Percentiles rank a stretch among this genome's conserved stretches.
These are phyloP conservation scores for Mortierella alpina DNA, from an alignment of 192 early-diverging fungal genomes.

Conservation along the genomic window DNA sequence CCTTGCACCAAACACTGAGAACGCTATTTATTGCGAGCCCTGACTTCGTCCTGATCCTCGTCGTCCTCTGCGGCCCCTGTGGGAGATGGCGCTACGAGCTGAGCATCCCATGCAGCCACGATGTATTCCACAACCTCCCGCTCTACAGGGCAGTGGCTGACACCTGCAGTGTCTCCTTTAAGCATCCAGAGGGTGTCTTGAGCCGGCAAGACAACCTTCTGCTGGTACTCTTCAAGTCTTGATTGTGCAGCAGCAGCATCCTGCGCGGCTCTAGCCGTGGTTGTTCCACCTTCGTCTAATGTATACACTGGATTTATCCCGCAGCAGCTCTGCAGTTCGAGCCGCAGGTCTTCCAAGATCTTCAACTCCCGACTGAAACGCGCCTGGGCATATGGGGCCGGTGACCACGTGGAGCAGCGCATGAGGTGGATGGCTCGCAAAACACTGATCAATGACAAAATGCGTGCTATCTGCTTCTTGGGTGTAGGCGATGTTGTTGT, in stretches of 20 bases:
- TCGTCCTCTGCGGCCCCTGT: neutral
- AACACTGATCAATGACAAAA: constrained; percentile 31
- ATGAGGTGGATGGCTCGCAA: constrained; percentile 36
- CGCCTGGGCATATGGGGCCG: constrained; percentile 18
- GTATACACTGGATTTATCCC: neutral
- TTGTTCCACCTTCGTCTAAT: neutral
- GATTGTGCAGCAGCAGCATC: neutral
- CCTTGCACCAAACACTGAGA: too few relatives aligned
- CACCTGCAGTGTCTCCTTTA: neutral
- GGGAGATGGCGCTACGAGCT: constrained; percentile 3
- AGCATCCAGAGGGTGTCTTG: neutral
- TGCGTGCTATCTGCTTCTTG: neutral
- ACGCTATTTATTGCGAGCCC: constrained; percentile 26
- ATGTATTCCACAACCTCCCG: constrained; percentile 29
- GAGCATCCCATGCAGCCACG: constrained; percentile 30
- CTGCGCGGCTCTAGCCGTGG: neutral
- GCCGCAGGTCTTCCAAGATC: neutral
- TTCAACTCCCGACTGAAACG: constrained; percentile 31
- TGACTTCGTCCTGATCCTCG: constrained; percentile 2
- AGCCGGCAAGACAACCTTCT: constrained; percentile 20
- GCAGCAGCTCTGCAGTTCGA: constrained; percentile 4
- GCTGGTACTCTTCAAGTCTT: constrained; percentile 10
- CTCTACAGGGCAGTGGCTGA: neutral
- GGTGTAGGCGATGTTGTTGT: constrained; percentile 2
- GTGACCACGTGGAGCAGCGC: constrained; percentile 30